Evolutionary conservation across 2,329 filamentous ascomycete species (phyloP).

Genomic region (Neofusicoccum sp.): DNA sequence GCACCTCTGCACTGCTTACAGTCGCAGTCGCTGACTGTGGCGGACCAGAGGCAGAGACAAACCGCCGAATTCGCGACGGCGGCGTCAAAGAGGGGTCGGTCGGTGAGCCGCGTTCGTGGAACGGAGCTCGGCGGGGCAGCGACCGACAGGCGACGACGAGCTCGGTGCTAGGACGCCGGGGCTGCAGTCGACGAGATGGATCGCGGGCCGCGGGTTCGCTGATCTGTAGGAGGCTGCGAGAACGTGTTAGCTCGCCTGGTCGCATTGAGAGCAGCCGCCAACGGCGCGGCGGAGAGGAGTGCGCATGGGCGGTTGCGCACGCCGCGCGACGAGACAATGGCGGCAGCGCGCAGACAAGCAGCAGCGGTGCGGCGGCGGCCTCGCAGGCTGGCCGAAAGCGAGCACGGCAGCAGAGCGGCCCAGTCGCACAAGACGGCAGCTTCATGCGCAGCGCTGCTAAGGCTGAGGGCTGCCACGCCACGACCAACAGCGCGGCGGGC

Average conservation of each 20-base stretch:
- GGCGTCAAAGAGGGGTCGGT: slow-evolving; percentile 3
- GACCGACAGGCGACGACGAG: not conserved
- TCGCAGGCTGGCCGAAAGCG: slow-evolving; percentile 28
- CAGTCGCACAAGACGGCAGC: slow-evolving; percentile 17
- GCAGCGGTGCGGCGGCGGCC: slow-evolving; percentile 10
- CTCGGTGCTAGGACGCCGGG: not conserved
- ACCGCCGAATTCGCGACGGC: not conserved
- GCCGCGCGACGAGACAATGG: slow-evolving; percentile 28
- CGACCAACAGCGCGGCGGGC: not conserved
- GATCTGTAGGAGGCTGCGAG: not conserved
- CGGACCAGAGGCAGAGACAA: not conserved
- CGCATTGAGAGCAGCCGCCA: slow-evolving; percentile 14
- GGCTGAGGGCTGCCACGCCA: slow-evolving; percentile 14
- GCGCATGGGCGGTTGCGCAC: slow-evolving; percentile 35
- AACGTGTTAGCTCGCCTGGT: slow-evolving; percentile 14
- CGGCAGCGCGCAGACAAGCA: slow-evolving; percentile 16
- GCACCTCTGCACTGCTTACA: slow-evolving; percentile 18
- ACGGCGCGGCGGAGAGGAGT: not conserved
- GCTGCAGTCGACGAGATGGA: slow-evolving; percentile 6
- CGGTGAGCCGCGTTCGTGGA: not conserved
- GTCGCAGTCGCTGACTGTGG: slow-evolving; percentile 5
- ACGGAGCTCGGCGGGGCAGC: slow-evolving; percentile 7
- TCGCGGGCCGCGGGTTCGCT: not conserved
- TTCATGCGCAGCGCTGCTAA: slow-evolving; percentile 20
- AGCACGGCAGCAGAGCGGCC: slow-evolving; percentile 7